A percentile compares a stretch with the other conserved stretches of the same genome.
Conservation (phyloP, 106 monocot genomes). For the Dendrobium chrysotoxum region DNA sequence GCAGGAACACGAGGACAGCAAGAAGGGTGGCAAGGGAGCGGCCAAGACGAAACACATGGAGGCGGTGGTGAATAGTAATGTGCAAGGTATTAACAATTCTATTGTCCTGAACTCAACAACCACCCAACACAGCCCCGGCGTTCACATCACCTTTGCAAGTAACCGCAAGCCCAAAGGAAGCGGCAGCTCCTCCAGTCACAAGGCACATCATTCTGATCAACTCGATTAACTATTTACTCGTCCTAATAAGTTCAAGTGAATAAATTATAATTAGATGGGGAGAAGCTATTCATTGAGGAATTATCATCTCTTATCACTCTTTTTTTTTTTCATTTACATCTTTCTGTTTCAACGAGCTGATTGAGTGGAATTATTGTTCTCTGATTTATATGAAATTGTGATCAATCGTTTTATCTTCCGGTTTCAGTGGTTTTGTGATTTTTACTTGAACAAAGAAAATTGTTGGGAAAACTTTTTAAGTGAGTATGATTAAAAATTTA, state of each 20-base stretch:
- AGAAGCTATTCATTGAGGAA: not conserved
- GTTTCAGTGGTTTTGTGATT: too few species aligned
- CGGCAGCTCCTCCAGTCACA: not conserved
- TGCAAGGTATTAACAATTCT: conserved; percentile 72
- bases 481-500: too few species aligned
- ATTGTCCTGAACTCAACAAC: conserved; percentile 44
- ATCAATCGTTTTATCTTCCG: not conserved
- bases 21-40: not conserved
- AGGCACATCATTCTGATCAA: not conserved
- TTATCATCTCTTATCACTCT: not conserved
- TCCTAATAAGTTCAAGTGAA: not conserved
- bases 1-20: conserved; percentile 2
- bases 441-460: too few species aligned
- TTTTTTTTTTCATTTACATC: not conserved
- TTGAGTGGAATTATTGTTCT: not conserved
- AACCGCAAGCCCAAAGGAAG: conserved; percentile 10
- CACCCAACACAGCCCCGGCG: conserved; percentile 48
- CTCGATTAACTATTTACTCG: not conserved
- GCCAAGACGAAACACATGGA: conserved; percentile 22
- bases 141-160: conserved; percentile 37
- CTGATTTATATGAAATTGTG: not conserved
- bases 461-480: too few species aligned
- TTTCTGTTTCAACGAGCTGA: not conserved
- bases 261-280: not conserved
- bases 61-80: conserved; percentile 65